phyloP scores from a whole-genome alignment of 257 asterid genomes.

The Penstemon davidsonii region DNA sequence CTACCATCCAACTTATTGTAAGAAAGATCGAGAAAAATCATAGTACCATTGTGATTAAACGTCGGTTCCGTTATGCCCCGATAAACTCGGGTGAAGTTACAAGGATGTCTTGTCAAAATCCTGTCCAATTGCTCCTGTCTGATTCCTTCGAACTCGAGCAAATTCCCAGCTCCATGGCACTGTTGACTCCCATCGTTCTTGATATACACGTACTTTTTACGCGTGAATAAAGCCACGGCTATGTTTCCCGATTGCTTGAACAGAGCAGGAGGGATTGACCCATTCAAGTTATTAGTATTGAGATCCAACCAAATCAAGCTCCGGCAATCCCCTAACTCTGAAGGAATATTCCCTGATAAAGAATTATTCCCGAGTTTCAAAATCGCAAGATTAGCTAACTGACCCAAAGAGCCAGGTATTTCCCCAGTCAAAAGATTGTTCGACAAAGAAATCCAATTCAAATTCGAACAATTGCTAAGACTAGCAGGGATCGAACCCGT shows the following conservation, averaged over 20 bases:
- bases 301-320: slow-evolving; percentile 95
- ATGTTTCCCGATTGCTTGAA: slow-evolving; percentile 88
- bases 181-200: slow-evolving; percentile 76
- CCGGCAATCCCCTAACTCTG: slow-evolving; percentile 77
- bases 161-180: slow-evolving; percentile 93
- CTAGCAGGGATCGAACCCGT: slow-evolving; percentile 69
- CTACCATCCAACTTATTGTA: slow-evolving; percentile 70
- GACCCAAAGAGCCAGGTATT: slow-evolving; percentile 76
- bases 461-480: slow-evolving; percentile 73
- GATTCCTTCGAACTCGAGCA: slow-evolving; percentile 94
- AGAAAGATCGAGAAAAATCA: slow-evolving; percentile 91
- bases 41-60: slow-evolving; percentile 85
- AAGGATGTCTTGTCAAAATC: slow-evolving; percentile 72
- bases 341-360: slow-evolving; percentile 68
- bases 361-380: slow-evolving; percentile 84
- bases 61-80: slow-evolving; percentile 71
- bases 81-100: slow-evolving; percentile 73
- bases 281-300: slow-evolving; percentile 65
- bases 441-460: slow-evolving; percentile 94
- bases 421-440: slow-evolving; percentile 66
- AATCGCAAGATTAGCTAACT: slow-evolving; percentile 65
- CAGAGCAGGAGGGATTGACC: slow-evolving; percentile 68
- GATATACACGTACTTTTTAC: slow-evolving; percentile 65
- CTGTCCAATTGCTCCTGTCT: slow-evolving; percentile 63
- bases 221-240: slow-evolving; percentile 57